Base-by-base conservation (phyloP, 2,329 filamentous ascomycete species). In the Neonectria coccinea region DNA sequence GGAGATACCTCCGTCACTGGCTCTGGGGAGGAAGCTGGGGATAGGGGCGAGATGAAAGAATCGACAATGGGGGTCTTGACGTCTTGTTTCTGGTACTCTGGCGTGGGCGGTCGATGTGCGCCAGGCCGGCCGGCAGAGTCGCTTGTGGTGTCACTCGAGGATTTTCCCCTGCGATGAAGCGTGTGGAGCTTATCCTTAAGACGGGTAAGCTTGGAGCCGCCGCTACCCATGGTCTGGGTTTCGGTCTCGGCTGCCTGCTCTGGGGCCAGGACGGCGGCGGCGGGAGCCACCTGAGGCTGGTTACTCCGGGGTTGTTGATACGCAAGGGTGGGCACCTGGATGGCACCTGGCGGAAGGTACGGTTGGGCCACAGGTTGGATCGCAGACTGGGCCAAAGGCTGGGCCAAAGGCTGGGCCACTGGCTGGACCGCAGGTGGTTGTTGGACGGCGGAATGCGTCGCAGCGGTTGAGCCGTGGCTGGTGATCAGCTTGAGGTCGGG, bases 401-500 rank as follows among this genome's bases (percentile, higher is more conserved):
- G 48, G 14, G 31, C 14, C 54, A 25, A 27, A 41, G 47, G 47
- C 42, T 56, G 54, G 25, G 29, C 55, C 42, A 51, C 44, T 11
- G 31, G 29, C 29, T 31, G 25, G 25, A 25, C 25, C 22, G 22
- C 22, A 4, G 22, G 22, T 11, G 31, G 31, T 33, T 39, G 42
- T 56, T 36, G 36, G 42, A 51, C 33, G 5, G 51, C 45, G 44
- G 68, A 50, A 44, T 73, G 70, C 22, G 71, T 70, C 41, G 79
- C 77, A 18, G 80, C 81, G 5, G 85, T 86, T 20, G 84, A 86
- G 41, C 84, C 84, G 75, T 86, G 80, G 60, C 83, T 86, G 44
- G 76, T 71, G 53, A 81, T 73, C 58, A 88, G 77, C 64, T 83
- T 84, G 55, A 88, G 80, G 61, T 83, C 80, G 9, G 84, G 75